These are phyloP conservation scores for Cystobasidium onofrii DNA, from an alignment of 768 basidiomycete genomes.

Conservation along the genomic window DNA sequence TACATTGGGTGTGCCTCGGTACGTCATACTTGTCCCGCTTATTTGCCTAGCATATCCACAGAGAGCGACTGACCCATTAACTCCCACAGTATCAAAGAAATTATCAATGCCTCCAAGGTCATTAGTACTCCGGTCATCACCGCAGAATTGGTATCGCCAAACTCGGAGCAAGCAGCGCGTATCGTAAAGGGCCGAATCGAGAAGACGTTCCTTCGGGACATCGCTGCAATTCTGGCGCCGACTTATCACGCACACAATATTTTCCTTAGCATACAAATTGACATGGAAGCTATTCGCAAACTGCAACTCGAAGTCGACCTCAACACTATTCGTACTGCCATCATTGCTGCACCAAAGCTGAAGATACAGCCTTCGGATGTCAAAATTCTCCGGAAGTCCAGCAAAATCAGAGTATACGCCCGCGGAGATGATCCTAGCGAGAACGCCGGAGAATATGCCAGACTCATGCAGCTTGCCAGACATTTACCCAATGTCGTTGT, in stretches of 20 bases:
- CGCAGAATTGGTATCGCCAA: constrained; percentile 60
- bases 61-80: too few relatives aligned
- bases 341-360: constrained; percentile 74
- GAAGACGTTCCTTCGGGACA: constrained; percentile 89
- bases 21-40: not conserved
- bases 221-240: constrained; percentile 87
- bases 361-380: constrained; percentile 73
- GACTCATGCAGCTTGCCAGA: constrained; percentile 74
- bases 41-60: too few relatives aligned
- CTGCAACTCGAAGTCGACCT: constrained; percentile 80
- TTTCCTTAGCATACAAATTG: constrained; percentile 86
- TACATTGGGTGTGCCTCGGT: constrained; percentile 93
- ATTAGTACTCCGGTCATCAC: constrained; percentile 99
- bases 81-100: constrained; percentile 69
- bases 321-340: constrained; percentile 87
- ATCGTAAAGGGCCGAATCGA: constrained; percentile 95
- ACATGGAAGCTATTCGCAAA: constrained; percentile 74
- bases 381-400: constrained; percentile 43
- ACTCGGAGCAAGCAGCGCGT: constrained; percentile 83
- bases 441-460: constrained; percentile 45
- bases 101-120: constrained; percentile 95
- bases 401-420: constrained; percentile 48
- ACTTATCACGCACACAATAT: constrained; percentile 89
- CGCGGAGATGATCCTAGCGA: constrained; percentile 43
- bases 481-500: constrained; percentile 77